Conservation (phyloP, 1,284 basidiomycete genomes). For the Inonotus hispidus region DNA sequence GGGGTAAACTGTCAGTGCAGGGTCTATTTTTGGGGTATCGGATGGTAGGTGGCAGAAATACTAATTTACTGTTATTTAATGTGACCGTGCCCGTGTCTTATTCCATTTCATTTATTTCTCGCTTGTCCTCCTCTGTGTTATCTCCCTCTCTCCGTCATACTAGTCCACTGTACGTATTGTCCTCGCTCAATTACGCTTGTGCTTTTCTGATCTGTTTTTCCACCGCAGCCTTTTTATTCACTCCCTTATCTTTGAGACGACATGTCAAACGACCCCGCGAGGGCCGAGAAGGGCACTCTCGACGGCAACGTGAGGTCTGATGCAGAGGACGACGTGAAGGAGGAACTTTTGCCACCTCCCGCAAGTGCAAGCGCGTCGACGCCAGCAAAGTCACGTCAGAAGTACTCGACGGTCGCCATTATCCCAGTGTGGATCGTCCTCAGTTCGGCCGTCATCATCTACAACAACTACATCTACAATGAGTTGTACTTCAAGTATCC, state of each 20-base stretch:
- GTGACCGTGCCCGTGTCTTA: no score
- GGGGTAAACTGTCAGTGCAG: no score
- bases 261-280: not conserved
- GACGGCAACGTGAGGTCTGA: constrained; percentile 13
- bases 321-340: constrained; percentile 23
- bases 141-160: no score
- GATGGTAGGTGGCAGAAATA: no score
- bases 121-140: no score
- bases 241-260: not conserved
- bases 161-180: not conserved
- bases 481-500: constrained; percentile 80
- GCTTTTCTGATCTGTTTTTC: not conserved
- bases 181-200: not conserved
- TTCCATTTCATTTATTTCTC: no score
- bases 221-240: not conserved
- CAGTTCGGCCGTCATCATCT: constrained; percentile 89
- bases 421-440: constrained; percentile 90
- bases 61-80: no score
- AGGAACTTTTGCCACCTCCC: constrained; percentile 36
- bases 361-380: constrained; percentile 39
- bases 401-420: constrained; percentile 59
- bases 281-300: not conserved
- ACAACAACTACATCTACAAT: constrained; percentile 94
- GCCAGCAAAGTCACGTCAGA: constrained; percentile 38
- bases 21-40: no score